Conservation (phyloP, 192 early-diverging fungal genomes). For the Obelidium mucronatum region DNA sequence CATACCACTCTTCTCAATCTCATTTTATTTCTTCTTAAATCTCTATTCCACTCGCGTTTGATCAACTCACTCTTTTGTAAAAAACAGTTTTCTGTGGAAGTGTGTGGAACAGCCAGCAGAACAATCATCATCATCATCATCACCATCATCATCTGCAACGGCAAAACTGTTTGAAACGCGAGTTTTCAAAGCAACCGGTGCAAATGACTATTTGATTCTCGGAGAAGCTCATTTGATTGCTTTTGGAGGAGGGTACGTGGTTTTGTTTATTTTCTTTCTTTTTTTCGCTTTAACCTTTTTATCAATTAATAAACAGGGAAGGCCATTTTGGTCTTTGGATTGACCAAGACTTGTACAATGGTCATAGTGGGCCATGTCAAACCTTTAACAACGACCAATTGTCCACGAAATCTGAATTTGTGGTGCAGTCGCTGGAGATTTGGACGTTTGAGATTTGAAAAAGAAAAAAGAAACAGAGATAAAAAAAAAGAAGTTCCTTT, state of each 20-base stretch:
- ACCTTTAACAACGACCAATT: slow-evolving; percentile 58
- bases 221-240: slow-evolving; percentile 49
- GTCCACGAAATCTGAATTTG: slow-evolving; percentile 45
- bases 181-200: slow-evolving; percentile 49
- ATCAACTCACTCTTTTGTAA: background rate
- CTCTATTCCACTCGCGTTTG: background rate
- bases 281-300: background rate
- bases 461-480: no score
- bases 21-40: background rate
- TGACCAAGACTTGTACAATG: slow-evolving; percentile 55
- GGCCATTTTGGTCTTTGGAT: slow-evolving; percentile 64
- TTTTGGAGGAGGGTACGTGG: slow-evolving; percentile 51
- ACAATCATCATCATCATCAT: background rate
- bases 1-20: no score
- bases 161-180: background rate
- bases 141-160: background rate
- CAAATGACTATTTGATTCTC: slow-evolving; percentile 50
- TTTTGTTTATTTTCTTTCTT: background rate
- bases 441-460: slow-evolving; percentile 56
- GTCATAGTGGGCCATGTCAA: slow-evolving; percentile 54
- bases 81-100: slow-evolving; percentile 10
- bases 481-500: no score
- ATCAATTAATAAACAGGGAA: slow-evolving; percentile 34
- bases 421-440: slow-evolving; percentile 46
- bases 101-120: background rate